Conservation (phyloP, 2,329 filamentous ascomycete genomes). For the Sclerotinia sclerotiorum region DNA sequence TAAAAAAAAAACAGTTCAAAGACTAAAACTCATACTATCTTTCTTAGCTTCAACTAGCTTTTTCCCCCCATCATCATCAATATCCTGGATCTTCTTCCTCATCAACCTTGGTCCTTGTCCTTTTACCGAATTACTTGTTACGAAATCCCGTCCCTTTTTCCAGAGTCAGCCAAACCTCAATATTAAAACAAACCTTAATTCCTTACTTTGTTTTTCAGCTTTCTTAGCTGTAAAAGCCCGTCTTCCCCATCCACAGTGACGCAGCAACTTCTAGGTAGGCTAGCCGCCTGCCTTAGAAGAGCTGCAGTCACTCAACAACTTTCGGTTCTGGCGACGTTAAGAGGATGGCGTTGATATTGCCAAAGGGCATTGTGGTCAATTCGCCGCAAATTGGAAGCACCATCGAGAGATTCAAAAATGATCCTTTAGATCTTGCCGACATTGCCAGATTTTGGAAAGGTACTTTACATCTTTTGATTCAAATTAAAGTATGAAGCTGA, state of each 20-base stretch:
- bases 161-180: constrained; percentile 2
- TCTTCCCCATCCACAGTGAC: constrained; percentile 26
- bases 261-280: constrained; percentile 40
- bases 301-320: constrained; percentile 34
- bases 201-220: constrained; percentile 18
- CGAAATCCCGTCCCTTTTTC: constrained; percentile 11
- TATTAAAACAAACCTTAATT: not conserved
- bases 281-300: constrained; percentile 37
- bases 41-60: constrained; percentile 14
- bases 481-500: constrained; percentile 26
- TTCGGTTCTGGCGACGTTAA: constrained; percentile 26
- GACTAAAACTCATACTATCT: constrained; percentile 5
- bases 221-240: constrained; percentile 2
- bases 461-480: constrained; percentile 37
- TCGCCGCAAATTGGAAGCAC: constrained; percentile 52
- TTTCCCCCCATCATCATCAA: not conserved
- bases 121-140: not conserved
- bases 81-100: constrained; percentile 16
- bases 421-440: constrained; percentile 48
- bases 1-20: not conserved
- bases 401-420: constrained; percentile 50
- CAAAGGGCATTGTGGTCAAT: constrained; percentile 59
- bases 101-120: not conserved
- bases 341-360: constrained; percentile 49
- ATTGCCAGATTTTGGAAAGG: constrained; percentile 59